These are phyloP conservation scores for Dendrobium catenatum DNA, from an alignment of 106 monocot genomes.

Conservation along the genomic window DNA sequence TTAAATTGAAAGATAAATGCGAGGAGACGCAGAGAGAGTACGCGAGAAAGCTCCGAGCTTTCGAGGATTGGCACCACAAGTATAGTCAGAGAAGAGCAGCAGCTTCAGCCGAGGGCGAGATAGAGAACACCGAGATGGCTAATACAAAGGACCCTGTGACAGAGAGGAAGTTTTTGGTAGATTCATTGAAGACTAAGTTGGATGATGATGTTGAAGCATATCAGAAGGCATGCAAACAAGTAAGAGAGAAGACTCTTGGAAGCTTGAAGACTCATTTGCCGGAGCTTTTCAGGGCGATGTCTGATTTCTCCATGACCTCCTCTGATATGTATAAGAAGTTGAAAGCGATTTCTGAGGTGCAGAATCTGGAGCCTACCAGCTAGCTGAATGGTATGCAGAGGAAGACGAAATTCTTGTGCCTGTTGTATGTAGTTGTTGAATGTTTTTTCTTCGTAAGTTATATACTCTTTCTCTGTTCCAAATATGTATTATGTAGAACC, in stretches of 20 bases:
- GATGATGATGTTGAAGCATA: conserved; percentile 33
- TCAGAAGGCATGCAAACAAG: conserved; percentile 42
- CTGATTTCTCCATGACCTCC: conserved; percentile 40
- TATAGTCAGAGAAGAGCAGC: conserved; percentile 20
- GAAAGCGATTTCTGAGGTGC: conserved; percentile 2
- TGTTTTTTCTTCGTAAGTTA: not conserved
- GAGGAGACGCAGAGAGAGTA: conserved; percentile 51
- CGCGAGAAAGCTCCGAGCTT: conserved; percentile 36
- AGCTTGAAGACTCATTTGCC: conserved; percentile 60
- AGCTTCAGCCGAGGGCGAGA: conserved; percentile 18
- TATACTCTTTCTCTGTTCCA: not conserved
- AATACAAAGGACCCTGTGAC: conserved; percentile 42
- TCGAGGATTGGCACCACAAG: conserved; percentile 66
- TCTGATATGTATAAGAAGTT: conserved; percentile 54
- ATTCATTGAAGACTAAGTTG: conserved; percentile 27
- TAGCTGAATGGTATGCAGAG: not conserved
- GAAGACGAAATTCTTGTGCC: not conserved
- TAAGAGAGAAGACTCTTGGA: conserved; percentile 62
- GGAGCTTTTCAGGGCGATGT: conserved; percentile 59
- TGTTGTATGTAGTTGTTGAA: not conserved
- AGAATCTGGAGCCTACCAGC: not conserved
- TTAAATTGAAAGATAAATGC: conserved; percentile 64
- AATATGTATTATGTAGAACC: not conserved
- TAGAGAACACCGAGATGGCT: conserved; percentile 25
- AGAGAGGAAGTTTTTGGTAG: conserved; percentile 57